phyloP scores from a whole-genome alignment of 768 basidiomycete species.

The Mycena rosella region DNA sequence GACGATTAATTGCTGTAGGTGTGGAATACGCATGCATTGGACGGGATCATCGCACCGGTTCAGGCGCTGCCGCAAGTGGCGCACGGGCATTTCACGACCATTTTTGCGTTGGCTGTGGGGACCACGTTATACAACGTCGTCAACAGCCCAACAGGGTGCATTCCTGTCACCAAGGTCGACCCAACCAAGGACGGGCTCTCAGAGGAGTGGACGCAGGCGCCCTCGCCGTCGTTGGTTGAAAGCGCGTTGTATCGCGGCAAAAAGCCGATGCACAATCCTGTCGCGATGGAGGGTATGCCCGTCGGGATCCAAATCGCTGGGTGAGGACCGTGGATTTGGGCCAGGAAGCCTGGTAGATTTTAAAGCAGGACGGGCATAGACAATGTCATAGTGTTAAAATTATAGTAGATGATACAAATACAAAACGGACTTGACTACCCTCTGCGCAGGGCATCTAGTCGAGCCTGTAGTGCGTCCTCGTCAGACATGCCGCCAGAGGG shows the following conservation, averaged over 20 bases:
- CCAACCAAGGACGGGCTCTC: slow-evolving; percentile 69
- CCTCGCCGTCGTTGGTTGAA: slow-evolving; percentile 72
- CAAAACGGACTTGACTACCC: slow-evolving; percentile 51
- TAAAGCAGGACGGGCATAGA: too few relatives aligned
- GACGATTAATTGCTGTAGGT: slow-evolving; percentile 62
- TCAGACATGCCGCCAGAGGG: slow-evolving; percentile 67
- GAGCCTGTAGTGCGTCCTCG: slow-evolving; percentile 94
- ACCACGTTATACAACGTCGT: slow-evolving; percentile 83
- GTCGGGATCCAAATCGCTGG: slow-evolving; percentile 88
- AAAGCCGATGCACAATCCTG: slow-evolving; percentile 74
- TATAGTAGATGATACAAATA: slow-evolving; percentile 25
- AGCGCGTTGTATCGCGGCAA: slow-evolving; percentile 65
- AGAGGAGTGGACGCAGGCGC: slow-evolving; percentile 66
- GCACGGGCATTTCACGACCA: slow-evolving; percentile 64
- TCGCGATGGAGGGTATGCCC: slow-evolving; percentile 81
- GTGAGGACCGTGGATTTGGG: slow-evolving; percentile 73
- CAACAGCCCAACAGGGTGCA: slow-evolving; percentile 76
- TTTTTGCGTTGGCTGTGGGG: slow-evolving; percentile 63
- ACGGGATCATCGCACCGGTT: slow-evolving; percentile 82
- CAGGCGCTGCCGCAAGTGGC: slow-evolving; percentile 81
- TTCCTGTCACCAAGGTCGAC: slow-evolving; percentile 89
- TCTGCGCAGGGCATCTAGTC: slow-evolving; percentile 89
- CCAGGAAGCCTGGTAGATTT: too few relatives aligned
- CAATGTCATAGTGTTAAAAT: too few relatives aligned
- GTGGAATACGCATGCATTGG: slow-evolving; percentile 77